Base-by-base conservation (phyloP, 352 stramenopile genomes). In the Pythium phragmitis region DNA sequence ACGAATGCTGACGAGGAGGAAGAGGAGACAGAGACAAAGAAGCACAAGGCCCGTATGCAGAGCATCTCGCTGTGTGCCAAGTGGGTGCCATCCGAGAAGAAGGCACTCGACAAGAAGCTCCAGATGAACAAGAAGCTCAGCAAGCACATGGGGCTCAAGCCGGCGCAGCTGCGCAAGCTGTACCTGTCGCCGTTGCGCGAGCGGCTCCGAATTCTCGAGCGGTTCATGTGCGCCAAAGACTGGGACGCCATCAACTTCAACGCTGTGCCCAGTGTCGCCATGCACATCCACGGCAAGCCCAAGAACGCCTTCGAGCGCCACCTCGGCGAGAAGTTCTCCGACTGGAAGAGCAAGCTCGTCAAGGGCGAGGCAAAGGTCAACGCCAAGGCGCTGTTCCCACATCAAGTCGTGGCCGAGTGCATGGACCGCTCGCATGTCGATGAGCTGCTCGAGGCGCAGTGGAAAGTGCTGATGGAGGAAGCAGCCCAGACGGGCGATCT, bases 81-180 rank as follows among this genome's bases (percentile, higher is more conserved):
- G 70, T 87, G 77, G 77, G 48, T 87, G 26, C 77, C 77, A 28
- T 82, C 73, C 0, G 75, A 87, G 52, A 79, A 81, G n/a, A 87
- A 87, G 45, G 59, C 71, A 21, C 66, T 79, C 19, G 77, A 87
- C 73, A 82, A 77, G 66, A 77, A 76, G 60, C 61, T 71, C 17
- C 48, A 65, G 55, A 75, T 84, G 73, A 80, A 78, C 63, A 76
- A 75, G 50, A 86, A 86, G 68, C 67, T 86, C 9, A 70, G 65
- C 23, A 62, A 60, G 12, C 66, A 73, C 67, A 84, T 86, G 77
- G 70, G 67, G 3, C 28, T 86, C 36, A 75, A 68, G 26, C 65
- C 62, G 5, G 73, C 77, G 1, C 23, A 72, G 39, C 64, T 86
- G 28, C 75, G 77, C 21, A 86, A 86, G 68, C 21, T 52, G 36